These are phyloP conservation scores for Aureobasidium sp. DNA, from an alignment of 2,329 filamentous ascomycete species.

Conservation along the genomic window DNA sequence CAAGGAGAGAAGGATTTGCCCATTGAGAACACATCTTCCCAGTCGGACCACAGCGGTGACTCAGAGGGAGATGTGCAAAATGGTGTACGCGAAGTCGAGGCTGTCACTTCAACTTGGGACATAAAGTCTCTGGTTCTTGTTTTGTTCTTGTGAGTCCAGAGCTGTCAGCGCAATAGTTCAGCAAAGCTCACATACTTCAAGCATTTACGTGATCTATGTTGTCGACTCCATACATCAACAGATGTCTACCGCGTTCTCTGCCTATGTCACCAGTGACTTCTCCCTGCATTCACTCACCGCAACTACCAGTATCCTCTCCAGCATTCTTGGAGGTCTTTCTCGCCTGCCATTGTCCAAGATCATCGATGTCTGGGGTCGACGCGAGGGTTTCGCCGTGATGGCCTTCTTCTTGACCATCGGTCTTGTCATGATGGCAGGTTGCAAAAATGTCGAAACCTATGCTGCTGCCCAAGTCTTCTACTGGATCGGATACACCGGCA, in stretches of 20 bases:
- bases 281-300: constrained; percentile 48
- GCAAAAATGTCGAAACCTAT: constrained; percentile 53
- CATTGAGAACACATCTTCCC: too few species aligned
- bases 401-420: constrained; percentile 46
- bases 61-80: constrained; percentile 26
- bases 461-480: constrained; percentile 61
- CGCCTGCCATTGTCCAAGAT: constrained; percentile 61
- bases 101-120: constrained; percentile 32
- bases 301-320: constrained; percentile 49
- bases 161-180: background rate
- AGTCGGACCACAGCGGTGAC: too few species aligned
- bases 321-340: constrained; percentile 51
- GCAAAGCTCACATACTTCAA: constrained; percentile 19
- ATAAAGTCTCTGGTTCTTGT: constrained; percentile 27
- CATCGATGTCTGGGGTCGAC: constrained; percentile 59
- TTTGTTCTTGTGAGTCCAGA: constrained; percentile 28
- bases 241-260: constrained; percentile 34
- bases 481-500: constrained; percentile 49
- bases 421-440: constrained; percentile 60
- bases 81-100: constrained; percentile 32
- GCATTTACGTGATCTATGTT: constrained; percentile 43
- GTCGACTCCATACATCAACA: constrained; percentile 41
- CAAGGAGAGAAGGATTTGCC: too few species aligned
- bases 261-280: constrained; percentile 46
- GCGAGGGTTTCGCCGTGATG: constrained; percentile 54